These are phyloP conservation scores for Thermomucor indicae-seudaticae DNA, from an alignment of 371 early-diverging fungal genomes.

Conservation along the genomic window DNA sequence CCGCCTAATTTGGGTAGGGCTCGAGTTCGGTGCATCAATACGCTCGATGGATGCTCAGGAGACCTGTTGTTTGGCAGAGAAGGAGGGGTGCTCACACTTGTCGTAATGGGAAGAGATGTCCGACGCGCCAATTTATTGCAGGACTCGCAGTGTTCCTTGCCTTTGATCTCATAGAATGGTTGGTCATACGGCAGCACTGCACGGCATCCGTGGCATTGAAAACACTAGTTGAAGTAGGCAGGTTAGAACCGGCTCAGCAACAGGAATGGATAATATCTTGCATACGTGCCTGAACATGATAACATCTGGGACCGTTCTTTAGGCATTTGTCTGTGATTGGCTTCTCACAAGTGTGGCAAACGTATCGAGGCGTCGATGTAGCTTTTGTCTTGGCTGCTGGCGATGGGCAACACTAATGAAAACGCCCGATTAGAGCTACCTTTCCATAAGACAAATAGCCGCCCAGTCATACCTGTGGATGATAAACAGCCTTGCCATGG, in stretches of 20 bases:
- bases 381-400: neutral
- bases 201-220: constrained; percentile 41
- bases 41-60: constrained; percentile 4
- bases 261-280: neutral
- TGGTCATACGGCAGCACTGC: constrained; percentile 48
- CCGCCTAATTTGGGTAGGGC: constrained; percentile 52
- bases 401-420: constrained; percentile 2
- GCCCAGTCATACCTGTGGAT: constrained; percentile 33
- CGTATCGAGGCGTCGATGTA: neutral
- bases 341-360: constrained; percentile 45
- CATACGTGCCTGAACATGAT: constrained; percentile 40
- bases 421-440: too few relatives aligned
- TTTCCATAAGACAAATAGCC: too few relatives aligned
- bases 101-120: constrained; percentile 1
- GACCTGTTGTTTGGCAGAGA: neutral
- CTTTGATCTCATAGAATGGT: constrained; percentile 55
- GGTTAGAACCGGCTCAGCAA: neutral
- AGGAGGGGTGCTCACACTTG: neutral
- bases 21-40: constrained; percentile 5
- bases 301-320: constrained; percentile 41
- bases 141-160: constrained; percentile 51
- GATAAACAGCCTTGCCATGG: constrained; percentile 44
- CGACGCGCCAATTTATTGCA: constrained; percentile 27
- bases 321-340: constrained; percentile 51
- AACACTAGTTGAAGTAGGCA: constrained; percentile 8